phyloP scores from a whole-genome alignment of 2,329 filamentous ascomycete species.

The Fusarium hainanense region DNA sequence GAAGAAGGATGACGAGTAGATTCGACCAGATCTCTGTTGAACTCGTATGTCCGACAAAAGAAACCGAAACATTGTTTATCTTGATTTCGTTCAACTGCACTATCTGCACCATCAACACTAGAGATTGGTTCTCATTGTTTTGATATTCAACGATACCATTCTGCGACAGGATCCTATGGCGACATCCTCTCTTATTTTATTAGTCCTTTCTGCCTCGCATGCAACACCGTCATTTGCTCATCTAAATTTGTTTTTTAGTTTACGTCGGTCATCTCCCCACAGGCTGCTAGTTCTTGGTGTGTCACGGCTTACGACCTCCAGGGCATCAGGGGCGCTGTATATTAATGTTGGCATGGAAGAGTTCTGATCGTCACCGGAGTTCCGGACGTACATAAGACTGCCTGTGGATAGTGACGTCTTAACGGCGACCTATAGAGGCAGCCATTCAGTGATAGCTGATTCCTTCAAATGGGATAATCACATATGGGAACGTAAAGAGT shows the following conservation, averaged over 20 bases:
- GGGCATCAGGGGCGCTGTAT: conserved; percentile 27
- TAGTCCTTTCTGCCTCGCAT: conserved; percentile 8
- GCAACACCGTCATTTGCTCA: conserved; percentile 1
- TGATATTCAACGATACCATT: conserved; percentile 49
- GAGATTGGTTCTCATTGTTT: conserved; percentile 33
- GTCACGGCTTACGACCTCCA: not conserved
- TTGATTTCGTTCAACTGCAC: conserved; percentile 19
- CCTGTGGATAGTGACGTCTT: conserved; percentile 1
- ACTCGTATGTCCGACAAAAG: conserved; percentile 5
- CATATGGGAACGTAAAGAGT: conserved; percentile 20
- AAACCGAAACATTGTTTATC: conserved; percentile 14
- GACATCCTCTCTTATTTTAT: conserved; percentile 28
- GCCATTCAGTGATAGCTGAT: not conserved
- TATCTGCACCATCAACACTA: conserved; percentile 28
- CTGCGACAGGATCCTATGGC: conserved; percentile 41
- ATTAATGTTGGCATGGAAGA: conserved; percentile 30
- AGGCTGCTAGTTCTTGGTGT: conserved; percentile 3
- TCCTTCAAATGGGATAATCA: conserved; percentile 19
- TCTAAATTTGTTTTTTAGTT: conserved; percentile 11
- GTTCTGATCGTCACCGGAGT: conserved; percentile 1
- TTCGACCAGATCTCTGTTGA: not conserved
- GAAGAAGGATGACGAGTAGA: conserved; percentile 48
- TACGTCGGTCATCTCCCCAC: conserved; percentile 3
- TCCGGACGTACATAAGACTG: not conserved
- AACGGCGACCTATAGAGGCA: conserved; percentile 1